These are phyloP conservation scores for Apiospora rasikravindrae DNA, from an alignment of 2,329 filamentous ascomycete species.

Conservation along the genomic window DNA sequence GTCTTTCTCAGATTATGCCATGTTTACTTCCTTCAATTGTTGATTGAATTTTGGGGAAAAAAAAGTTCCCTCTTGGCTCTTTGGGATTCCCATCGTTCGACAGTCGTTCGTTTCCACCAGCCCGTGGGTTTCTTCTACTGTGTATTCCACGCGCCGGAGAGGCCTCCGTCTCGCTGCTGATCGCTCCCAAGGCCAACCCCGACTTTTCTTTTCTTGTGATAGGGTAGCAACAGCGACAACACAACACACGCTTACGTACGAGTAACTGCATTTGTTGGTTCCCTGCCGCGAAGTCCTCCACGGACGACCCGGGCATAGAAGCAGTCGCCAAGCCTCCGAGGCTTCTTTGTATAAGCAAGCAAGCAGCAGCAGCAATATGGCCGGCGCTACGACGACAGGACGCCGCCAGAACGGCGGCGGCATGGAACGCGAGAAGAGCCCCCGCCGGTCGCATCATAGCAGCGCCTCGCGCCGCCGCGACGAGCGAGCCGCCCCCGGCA, in stretches of 20 bases:
- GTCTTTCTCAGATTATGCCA: background rate
- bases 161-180: background rate
- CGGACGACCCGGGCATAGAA: background rate
- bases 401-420: background rate
- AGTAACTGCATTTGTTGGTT: background rate
- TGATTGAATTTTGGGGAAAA: background rate
- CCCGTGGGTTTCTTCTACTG: background rate
- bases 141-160: background rate
- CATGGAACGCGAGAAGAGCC: slow-evolving; percentile 22
- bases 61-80: background rate
- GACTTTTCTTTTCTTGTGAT: background rate
- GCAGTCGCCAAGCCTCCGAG: background rate
- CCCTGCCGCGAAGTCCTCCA: background rate
- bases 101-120: background rate
- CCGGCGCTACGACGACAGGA: background rate
- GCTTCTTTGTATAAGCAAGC: background rate
- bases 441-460: slow-evolving; percentile 15
- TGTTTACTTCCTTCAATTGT: background rate
- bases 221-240: background rate
- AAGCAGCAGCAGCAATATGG: background rate
- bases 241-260: background rate
- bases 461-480: slow-evolving; percentile 7
- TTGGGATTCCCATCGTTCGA: background rate
- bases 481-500: background rate
- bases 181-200: background rate